Base-by-base conservation (phyloP, 1,284 basidiomycete species). In the Trametes hirsuta region DNA sequence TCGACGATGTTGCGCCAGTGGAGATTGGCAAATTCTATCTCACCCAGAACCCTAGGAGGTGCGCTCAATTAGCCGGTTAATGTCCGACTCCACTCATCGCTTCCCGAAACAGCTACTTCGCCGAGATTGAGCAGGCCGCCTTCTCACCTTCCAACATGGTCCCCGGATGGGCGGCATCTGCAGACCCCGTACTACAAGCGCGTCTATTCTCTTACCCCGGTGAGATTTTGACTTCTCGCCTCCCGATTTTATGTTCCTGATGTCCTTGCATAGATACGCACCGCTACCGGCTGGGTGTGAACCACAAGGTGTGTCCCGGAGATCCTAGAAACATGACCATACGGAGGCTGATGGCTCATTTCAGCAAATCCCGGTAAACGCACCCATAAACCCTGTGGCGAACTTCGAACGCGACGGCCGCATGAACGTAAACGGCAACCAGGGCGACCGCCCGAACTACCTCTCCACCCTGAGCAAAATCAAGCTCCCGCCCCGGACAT, bases 1-100 rank as follows among this genome's bases (percentile, higher is more conserved):
- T 68, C 54, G 72, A 74, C 64, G 71, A 78, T 39, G 75, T 72
- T 87, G 82, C 91, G 6, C 91, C 91, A 69, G 74, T 74, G 45
- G 87, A 97, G 22, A 77, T 97, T 64, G 95, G 95, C 62, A 93
- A 88, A 75, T 75, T 97, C 61, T 92, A 91, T 21, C 82, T 97
- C 65, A 90, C 95, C 76, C 84, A 91, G 78, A 96, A 96, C 75
- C 83, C 86, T 22, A 80, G 88, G 64, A 94, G 94, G 68, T 69
- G 24, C 25, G 63, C 42, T 6, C 15, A 18, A 10, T 15, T 25
- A 36, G 6, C 3, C 25, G 14, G 12, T 30, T 8, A 18, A 11
- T 50, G 35, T 21, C 14, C 22, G 18, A 11, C 21, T 34, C 30
- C 61, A 35, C 37, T 54, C 24, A 54, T 36, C n/a, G 61, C 37